Conservation (phyloP, 2,329 filamentous ascomycete genomes). For the Trichoderma semiorbis region DNA sequence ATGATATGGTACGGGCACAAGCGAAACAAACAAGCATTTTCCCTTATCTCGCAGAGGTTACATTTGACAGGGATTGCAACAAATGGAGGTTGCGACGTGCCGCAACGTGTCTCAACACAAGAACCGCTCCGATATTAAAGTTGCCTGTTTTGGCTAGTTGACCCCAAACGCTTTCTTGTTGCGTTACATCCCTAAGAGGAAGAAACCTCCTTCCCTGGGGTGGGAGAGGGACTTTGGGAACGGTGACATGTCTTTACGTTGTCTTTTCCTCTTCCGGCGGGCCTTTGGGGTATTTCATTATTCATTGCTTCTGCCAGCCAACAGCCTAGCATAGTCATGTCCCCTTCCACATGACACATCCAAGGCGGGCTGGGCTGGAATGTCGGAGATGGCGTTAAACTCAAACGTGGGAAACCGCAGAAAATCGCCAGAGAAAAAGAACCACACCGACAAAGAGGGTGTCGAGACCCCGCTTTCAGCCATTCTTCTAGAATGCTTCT, state of each 20-base stretch:
- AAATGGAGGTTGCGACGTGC: neutral
- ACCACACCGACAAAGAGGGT: neutral
- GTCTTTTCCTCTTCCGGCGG: neutral
- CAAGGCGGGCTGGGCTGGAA: neutral
- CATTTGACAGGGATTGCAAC: neutral
- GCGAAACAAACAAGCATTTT: conserved; percentile 7
- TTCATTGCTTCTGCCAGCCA: neutral
- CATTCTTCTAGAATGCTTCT: conserved; percentile 13
- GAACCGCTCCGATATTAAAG: neutral
- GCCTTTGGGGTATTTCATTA: neutral
- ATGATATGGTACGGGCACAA: neutral
- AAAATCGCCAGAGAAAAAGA: neutral
- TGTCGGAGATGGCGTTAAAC: neutral
- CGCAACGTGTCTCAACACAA: conserved; percentile 9
- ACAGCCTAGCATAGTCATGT: neutral
- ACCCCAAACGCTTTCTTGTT: neutral
- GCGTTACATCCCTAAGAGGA: neutral
- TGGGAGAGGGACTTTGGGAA: neutral
- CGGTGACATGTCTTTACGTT: neutral
- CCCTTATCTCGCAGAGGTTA: neutral
- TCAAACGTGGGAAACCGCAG: neutral
- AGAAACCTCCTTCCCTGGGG: neutral
- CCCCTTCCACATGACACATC: neutral
- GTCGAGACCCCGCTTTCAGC: conserved; percentile 3
- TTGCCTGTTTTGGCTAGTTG: neutral